A percentile compares a stretch with the other conserved stretches of the same genome.
These are phyloP conservation scores for Syncephalastrum racemosum DNA, from an alignment of 371 early-diverging fungal genomes.

Conservation along the genomic window DNA sequence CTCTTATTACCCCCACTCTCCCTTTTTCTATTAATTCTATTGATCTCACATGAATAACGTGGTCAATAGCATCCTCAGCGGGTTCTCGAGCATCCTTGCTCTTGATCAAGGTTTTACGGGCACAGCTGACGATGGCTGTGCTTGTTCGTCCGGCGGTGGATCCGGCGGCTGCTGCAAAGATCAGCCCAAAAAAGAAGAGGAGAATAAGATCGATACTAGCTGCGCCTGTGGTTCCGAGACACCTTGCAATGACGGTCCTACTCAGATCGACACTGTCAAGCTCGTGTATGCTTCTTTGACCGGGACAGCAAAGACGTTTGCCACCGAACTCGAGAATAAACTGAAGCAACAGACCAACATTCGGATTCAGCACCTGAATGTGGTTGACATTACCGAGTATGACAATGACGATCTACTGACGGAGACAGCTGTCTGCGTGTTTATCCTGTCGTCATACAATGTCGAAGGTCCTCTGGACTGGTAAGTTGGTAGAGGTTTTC, in stretches of 20 bases:
- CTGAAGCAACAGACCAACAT: constrained; percentile 23
- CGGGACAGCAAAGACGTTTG: constrained; percentile 50
- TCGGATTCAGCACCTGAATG: constrained; percentile 26
- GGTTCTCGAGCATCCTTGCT: constrained; percentile 47
- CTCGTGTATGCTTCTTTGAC: constrained; percentile 51
- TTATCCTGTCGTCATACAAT: constrained; percentile 71
- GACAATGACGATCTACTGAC: constrained; percentile 69
- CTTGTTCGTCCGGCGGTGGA: constrained; percentile 20
- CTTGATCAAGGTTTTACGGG: constrained; percentile 33
- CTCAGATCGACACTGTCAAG: constrained; percentile 42
- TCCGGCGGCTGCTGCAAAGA: constrained; percentile 29
- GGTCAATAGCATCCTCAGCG: constrained; percentile 41
- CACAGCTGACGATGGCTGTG: constrained; percentile 21
- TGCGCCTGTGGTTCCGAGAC: neutral
- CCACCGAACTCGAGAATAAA: constrained; percentile 32
- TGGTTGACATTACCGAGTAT: constrained; percentile 67
- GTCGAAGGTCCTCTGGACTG: constrained; percentile 76
- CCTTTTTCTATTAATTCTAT: neutral
- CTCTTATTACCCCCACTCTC: neutral
- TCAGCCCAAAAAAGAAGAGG: constrained; percentile 5
- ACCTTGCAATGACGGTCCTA: constrained; percentile 10
- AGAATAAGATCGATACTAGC: neutral
- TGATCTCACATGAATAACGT: constrained; percentile 32
- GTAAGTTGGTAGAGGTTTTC: constrained; percentile 19
- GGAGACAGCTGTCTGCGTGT: constrained; percentile 61